A percentile compares a stretch with the other conserved stretches of the same genome.
Evolutionary conservation across 1,284 basidiomycete species (phyloP).

Genomic region (Naganishia albida): DNA sequence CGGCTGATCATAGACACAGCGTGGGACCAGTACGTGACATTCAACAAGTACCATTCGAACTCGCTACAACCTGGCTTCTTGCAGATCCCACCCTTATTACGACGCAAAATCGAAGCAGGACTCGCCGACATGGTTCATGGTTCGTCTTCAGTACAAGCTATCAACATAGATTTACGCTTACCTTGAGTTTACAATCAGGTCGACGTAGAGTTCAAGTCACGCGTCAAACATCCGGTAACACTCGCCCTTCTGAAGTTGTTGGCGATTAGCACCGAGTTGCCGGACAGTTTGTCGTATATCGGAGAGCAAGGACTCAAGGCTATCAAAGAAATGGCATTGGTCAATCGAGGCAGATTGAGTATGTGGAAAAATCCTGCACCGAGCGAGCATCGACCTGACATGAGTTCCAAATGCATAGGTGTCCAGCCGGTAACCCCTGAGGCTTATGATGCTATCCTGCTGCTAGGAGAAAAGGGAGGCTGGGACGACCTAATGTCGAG

Average conservation of each 20-base stretch:
- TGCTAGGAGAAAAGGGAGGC: slow-evolving; percentile 69
- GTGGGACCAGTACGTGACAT: slow-evolving; percentile 71
- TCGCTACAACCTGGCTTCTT: slow-evolving; percentile 5
- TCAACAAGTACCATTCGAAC: background rate
- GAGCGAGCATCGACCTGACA: slow-evolving; percentile 10
- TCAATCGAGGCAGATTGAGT: slow-evolving; percentile 81
- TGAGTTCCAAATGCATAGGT: slow-evolving; percentile 36
- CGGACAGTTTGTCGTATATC: slow-evolving; percentile 66
- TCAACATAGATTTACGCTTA: background rate
- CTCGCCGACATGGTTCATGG: slow-evolving; percentile 86
- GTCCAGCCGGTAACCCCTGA: slow-evolving; percentile 69
- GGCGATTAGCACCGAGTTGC: slow-evolving; percentile 55
- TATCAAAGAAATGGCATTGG: slow-evolving; percentile 71
- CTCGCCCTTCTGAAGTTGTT: slow-evolving; percentile 73
- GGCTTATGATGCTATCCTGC: slow-evolving; percentile 69
- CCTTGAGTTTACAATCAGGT: slow-evolving; percentile 61
- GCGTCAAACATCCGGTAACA: slow-evolving; percentile 73
- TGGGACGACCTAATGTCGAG: slow-evolving; percentile 45
- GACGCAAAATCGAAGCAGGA: slow-evolving; percentile 76
- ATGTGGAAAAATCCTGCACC: slow-evolving; percentile 51
- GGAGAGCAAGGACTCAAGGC: slow-evolving; percentile 61
- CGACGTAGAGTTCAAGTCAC: slow-evolving; percentile 70
- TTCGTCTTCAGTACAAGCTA: slow-evolving; percentile 28
- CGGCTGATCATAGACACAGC: slow-evolving; percentile 68
- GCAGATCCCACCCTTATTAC: slow-evolving; percentile 79